Conservation (phyloP, 148 eudicot species). For the Rhododendron ovatum region DNA sequence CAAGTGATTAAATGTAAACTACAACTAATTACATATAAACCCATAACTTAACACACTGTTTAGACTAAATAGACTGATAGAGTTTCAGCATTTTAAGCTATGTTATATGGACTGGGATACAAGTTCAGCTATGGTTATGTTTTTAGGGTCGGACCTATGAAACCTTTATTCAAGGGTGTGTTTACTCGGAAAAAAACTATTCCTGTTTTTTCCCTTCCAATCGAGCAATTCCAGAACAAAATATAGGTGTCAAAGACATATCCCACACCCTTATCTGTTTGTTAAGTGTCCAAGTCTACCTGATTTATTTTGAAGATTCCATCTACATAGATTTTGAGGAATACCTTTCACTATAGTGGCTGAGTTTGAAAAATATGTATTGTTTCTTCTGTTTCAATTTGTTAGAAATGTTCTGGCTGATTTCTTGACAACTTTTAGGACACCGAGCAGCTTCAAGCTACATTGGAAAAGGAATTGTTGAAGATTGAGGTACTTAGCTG, state of each 20-base stretch:
- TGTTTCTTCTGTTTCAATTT: background rate
- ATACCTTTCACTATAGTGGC: background rate
- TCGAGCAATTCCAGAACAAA: background rate
- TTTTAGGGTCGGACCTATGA: background rate
- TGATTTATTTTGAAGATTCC: background rate
- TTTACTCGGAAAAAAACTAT: background rate
- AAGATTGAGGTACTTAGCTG: slow-evolving; percentile 68
- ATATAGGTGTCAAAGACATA: background rate
- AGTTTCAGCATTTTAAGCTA: background rate
- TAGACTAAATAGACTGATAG: background rate
- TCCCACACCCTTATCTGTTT: background rate
- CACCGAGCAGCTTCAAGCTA: slow-evolving; percentile 67
- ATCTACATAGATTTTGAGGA: background rate
- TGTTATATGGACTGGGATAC: background rate
- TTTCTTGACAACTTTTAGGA: slow-evolving; percentile 42
- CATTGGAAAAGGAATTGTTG: slow-evolving; percentile 57
- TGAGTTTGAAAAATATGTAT: background rate
- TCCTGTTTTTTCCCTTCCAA: background rate
- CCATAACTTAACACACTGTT: background rate
- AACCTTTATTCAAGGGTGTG: background rate
- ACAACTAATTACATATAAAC: no score
- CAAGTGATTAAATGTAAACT: no score
- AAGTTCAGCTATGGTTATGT: background rate
- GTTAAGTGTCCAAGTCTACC: background rate
- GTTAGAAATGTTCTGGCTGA: background rate